A percentile compares a stretch with the other conserved stretches of the same genome.
Conservation (phyloP, 352 stramenopile species). For the Pythium sp. region DNA sequence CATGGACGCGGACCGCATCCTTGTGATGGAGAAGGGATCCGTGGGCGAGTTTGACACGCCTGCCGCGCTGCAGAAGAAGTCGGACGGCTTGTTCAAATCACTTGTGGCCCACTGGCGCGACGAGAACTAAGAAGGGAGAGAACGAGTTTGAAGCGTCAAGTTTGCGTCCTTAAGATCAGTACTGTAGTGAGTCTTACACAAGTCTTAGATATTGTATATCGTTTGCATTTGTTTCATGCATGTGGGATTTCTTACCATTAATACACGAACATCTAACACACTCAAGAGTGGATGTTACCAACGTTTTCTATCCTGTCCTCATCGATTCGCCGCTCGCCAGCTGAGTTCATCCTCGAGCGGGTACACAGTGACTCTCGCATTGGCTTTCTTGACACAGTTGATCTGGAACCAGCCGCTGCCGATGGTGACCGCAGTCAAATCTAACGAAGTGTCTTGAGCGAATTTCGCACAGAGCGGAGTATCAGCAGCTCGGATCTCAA, state of each 20-base stretch:
- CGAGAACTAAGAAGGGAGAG: slow-evolving; percentile 12
- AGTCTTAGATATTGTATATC: background rate
- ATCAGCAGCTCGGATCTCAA: background rate
- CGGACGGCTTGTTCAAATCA: slow-evolving; percentile 66
- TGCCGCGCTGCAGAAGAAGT: slow-evolving; percentile 56
- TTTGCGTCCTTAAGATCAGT: background rate
- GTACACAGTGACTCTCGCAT: background rate
- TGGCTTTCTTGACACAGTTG: slow-evolving; percentile 2
- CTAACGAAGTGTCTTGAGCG: background rate
- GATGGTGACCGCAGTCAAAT: background rate
- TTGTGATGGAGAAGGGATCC: slow-evolving; percentile 92
- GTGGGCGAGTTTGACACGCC: slow-evolving; percentile 95
- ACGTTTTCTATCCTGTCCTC: background rate
- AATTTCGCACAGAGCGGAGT: slow-evolving; percentile 10
- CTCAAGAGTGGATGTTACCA: too few species aligned
- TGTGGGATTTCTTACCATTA: background rate
- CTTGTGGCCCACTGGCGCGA: slow-evolving; percentile 82
- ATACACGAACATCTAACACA: background rate
- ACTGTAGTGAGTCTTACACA: background rate
- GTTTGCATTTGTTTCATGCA: slow-evolving; percentile 4
- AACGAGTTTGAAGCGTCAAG: background rate
- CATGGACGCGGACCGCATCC: slow-evolving; percentile 93
- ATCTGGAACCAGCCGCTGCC: slow-evolving; percentile 11
- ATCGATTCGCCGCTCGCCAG: background rate
- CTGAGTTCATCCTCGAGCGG: slow-evolving; percentile 8